Evolutionary conservation across 208 protist species (phyloP).

Genomic region (Acanthamoeba divionensis): DNA sequence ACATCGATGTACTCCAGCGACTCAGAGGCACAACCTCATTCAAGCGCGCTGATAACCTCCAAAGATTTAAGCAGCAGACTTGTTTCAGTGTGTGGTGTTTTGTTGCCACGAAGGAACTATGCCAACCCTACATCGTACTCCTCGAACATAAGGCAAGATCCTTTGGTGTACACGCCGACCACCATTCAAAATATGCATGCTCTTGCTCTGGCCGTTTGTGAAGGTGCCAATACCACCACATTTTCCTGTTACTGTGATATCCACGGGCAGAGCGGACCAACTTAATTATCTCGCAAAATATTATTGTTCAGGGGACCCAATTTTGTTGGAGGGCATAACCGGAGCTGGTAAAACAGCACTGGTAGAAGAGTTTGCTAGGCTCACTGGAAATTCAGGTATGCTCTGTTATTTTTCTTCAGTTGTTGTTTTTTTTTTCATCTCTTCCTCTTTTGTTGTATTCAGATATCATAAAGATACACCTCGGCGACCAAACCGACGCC

Average conservation of each 20-base stretch:
- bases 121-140: not conserved
- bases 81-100: conserved; percentile 16
- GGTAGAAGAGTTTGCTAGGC: conserved; percentile 81
- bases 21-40: not conserved
- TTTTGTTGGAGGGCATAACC: conserved; percentile 83
- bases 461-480: conserved; percentile 80
- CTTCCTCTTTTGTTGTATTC: not conserved
- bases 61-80: not conserved
- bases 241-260: not conserved
- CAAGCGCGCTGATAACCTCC: not conserved
- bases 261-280: not conserved
- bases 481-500: conserved; percentile 97
- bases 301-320: conserved; percentile 55
- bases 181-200: conserved; percentile 45
- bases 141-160: not conserved
- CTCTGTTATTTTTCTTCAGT: not conserved
- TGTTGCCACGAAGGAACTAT: not conserved
- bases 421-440: not conserved
- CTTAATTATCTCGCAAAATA: no score
- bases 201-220: conserved; percentile 52
- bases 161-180: conserved; percentile 36
- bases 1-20: not conserved
- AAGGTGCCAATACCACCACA: not conserved
- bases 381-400: conserved; percentile 69
- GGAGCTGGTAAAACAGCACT: conserved; percentile 90